These are phyloP conservation scores for Fraxinus paxiana DNA, from an alignment of 305 asterid species.

Conservation along the genomic window DNA sequence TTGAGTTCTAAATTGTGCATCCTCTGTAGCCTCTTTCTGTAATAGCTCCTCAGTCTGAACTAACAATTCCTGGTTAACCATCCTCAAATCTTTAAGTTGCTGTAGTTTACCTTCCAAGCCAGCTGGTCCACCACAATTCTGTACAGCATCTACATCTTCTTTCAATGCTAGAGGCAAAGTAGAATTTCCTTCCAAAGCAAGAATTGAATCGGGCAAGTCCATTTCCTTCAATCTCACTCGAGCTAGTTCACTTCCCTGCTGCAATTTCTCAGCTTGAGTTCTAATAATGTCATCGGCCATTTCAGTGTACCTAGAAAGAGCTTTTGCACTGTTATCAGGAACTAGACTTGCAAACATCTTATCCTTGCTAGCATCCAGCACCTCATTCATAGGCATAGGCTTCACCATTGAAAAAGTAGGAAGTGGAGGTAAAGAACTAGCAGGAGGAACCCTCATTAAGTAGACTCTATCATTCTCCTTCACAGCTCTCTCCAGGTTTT, in stretches of 20 bases:
- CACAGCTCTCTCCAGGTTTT: constrained; percentile 82
- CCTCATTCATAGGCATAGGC: constrained; percentile 82
- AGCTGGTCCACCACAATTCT: constrained; percentile 93
- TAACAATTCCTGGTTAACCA: constrained; percentile 89
- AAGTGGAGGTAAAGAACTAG: constrained; percentile 73
- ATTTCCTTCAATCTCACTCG: constrained; percentile 93
- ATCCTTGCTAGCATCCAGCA: constrained; percentile 81
- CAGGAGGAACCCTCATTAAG: constrained; percentile 89
- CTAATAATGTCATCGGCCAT: constrained; percentile 89
- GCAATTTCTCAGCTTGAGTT: constrained; percentile 94
- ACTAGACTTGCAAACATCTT: constrained; percentile 91
- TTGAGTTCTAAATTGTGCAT: constrained; percentile 85
- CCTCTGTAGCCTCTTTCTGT: constrained; percentile 89
- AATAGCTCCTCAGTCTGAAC: constrained; percentile 84
- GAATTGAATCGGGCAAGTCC: constrained; percentile 93
- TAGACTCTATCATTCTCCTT: constrained; percentile 97
- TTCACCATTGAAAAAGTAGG: constrained; percentile 94
- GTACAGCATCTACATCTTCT: constrained; percentile 90
- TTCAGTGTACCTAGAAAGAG: constrained; percentile 90
- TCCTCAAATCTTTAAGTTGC: constrained; percentile 83
- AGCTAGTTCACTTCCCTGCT: constrained; percentile 95
- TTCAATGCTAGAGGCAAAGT: constrained; percentile 57
- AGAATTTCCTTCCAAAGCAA: constrained; percentile 78
- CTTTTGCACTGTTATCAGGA: constrained; percentile 91
- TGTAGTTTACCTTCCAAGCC: constrained; percentile 86